Evolutionary conservation across 805 yeast genomes (phyloP).

Genomic region (Ogataea naganishii): DNA sequence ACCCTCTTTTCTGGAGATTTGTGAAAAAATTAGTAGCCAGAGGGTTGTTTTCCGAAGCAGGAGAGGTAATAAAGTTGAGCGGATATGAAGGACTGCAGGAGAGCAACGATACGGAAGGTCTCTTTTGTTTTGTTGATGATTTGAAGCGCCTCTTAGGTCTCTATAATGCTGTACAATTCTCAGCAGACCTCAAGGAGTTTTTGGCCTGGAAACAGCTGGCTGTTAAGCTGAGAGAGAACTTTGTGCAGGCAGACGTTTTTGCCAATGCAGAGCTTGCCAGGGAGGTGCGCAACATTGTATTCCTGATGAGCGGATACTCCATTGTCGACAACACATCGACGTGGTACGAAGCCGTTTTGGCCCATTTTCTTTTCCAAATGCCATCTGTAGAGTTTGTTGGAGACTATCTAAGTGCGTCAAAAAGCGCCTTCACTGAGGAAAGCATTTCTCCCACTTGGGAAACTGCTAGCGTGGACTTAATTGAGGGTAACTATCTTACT

Average conservation of each 20-base stretch:
- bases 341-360: conserved; percentile 60
- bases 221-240: conserved; percentile 40
- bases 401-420: too few species aligned
- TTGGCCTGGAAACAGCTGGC: conserved; percentile 41
- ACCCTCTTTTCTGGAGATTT: conserved; percentile 46
- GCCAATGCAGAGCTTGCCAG: conserved; percentile 21
- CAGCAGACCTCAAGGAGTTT: conserved; percentile 32
- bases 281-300: conserved; percentile 32
- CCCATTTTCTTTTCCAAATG: conserved; percentile 40
- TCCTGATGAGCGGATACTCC: conserved; percentile 38
- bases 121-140: conserved; percentile 31
- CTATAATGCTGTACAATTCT: conserved; percentile 26
- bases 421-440: too few species aligned
- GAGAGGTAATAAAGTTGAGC: conserved; percentile 34
- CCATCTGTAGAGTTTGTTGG: conserved; percentile 35
- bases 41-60: conserved; percentile 53
- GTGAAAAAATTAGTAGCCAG: conserved; percentile 48
- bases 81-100: conserved; percentile 30
- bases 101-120: conserved; percentile 17
- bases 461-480: conserved; percentile 42
- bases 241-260: conserved; percentile 15
- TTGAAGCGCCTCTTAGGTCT: conserved; percentile 28
- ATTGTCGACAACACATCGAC: conserved; percentile 42
- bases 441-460: conserved; percentile 42
- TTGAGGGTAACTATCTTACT: conserved; percentile 47